A percentile compares a stretch with the other conserved stretches of the same genome.
These are phyloP conservation scores for Fusarium albidum DNA, from an alignment of 2,329 filamentous ascomycete genomes.

Conservation along the genomic window DNA sequence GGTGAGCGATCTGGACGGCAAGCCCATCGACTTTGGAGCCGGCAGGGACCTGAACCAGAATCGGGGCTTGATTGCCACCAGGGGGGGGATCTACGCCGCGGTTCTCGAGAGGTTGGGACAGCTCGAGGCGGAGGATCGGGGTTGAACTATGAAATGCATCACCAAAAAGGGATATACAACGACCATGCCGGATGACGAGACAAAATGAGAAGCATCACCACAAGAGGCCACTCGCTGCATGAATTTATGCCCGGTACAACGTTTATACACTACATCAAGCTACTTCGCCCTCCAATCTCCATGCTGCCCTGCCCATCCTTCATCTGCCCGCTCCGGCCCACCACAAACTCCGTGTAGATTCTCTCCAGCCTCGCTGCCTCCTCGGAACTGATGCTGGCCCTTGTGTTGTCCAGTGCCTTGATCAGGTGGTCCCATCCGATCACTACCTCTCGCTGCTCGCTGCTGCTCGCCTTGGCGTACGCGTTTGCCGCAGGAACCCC, in stretches of 20 bases:
- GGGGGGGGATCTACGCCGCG: conserved; percentile 49
- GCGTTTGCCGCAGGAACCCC: conserved; percentile 36
- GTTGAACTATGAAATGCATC: no score
- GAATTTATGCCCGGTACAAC: no score
- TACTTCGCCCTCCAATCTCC: conserved; percentile 91
- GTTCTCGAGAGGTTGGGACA: conserved; percentile 47
- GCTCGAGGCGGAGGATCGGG: conserved; percentile 29
- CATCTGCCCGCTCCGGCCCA: conserved; percentile 94
- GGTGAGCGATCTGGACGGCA: conserved; percentile 58
- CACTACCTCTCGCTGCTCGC: conserved; percentile 71
- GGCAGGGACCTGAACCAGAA: conserved; percentile 46
- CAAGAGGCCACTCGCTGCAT: neutral
- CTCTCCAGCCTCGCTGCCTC: conserved; percentile 77
- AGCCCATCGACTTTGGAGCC: conserved; percentile 46
- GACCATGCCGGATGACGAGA: no score
- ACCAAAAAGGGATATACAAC: no score
- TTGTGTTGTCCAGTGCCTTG: conserved; percentile 77
- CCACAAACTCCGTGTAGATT: conserved; percentile 94
- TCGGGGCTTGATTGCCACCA: conserved; percentile 53
- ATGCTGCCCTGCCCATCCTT: conserved; percentile 89
- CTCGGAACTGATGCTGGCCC: conserved; percentile 81
- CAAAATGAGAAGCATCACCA: no score
- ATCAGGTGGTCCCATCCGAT: conserved; percentile 86
- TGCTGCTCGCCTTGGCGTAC: conserved; percentile 41
- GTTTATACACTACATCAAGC: conserved; percentile 79